Base-by-base conservation (phyloP, 139 green algal species). In the Haematococcus lacustris region DNA sequence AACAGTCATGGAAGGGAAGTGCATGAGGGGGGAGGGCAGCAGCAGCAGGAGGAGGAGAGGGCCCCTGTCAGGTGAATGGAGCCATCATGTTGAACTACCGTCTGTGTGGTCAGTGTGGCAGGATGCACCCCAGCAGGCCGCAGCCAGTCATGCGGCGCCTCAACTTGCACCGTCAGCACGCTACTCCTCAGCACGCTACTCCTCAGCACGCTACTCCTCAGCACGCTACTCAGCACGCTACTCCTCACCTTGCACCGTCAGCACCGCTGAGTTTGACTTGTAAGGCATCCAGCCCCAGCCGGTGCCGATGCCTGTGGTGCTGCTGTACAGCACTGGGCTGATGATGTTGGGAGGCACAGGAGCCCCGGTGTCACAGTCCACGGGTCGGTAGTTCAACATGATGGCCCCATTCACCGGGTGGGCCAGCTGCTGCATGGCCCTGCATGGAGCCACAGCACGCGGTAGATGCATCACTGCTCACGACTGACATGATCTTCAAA, bases 401-500 rank as follows among this genome's bases (percentile, higher is more conserved):
- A 71, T 66, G 1, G 71, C 76, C 25, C 76, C 73, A 61, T 63
- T 73, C 35, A 86, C 73, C 7, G 82, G 82, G 66, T 88, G 81
- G 7, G 82, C 82, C 60, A 89, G 77, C 71, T 83, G 38, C 77
- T 89, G 77, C 71, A 91, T 89, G 0, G 80, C 84, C 34, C 47
- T 57, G 47, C 47, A 21, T 13, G 13, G 13, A 57, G 47, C 47
- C 13, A 57, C 13, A 21, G 13, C 47, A 57, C 13, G 21, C 47
- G 47, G 13, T 57, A 21, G 13, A 13, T 13, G 13, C 47, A 57
- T 57, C 21, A 21, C 47, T 21, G 47, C 47, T 28, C 13, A 21
- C 13, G 47, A 57, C 47, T 28, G 47, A 21, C 47, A 28, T 28
- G 13, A 57, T 21, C 13, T 57, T 57, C 47, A 28, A 21, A 28